Conservation (phyloP, 1,139 yeast genomes). For the Hansenula sp. region DNA sequence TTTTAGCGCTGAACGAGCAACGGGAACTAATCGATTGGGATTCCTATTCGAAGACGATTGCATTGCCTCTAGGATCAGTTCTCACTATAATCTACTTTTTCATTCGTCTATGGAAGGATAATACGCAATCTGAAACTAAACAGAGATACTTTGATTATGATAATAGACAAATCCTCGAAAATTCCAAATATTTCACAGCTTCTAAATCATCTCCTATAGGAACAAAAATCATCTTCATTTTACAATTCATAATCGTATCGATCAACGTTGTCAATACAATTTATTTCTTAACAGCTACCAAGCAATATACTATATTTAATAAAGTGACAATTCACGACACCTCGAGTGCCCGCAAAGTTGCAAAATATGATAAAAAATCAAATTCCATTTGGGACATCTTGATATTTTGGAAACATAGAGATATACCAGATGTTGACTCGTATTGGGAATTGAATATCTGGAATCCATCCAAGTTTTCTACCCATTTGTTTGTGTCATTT, state of each 20-base stretch:
- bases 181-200: conserved; percentile 24
- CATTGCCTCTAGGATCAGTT: conserved; percentile 43
- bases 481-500: conserved; percentile 45
- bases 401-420: conserved; percentile 9
- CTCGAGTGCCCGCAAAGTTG: conserved; percentile 20
- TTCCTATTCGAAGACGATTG: conserved; percentile 40
- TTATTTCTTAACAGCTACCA: conserved; percentile 18
- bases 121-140: conserved; percentile 15
- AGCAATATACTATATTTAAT: conserved; percentile 20
- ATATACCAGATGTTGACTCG: conserved; percentile 21
- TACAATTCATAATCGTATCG: conserved; percentile 12
- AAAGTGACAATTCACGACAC: conserved; percentile 20
- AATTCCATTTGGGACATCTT: neutral
- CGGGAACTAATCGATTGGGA: conserved; percentile 66
- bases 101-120: conserved; percentile 30
- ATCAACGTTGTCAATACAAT: conserved; percentile 17
- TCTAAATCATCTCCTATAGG: conserved; percentile 9
- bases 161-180: conserved; percentile 22
- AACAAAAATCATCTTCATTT: conserved; percentile 3
- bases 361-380: conserved; percentile 2
- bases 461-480: conserved; percentile 52
- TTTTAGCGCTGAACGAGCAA: conserved; percentile 49
- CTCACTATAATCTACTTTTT: conserved; percentile 30
- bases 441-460: conserved; percentile 56
- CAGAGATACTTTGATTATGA: conserved; percentile 24